phyloP scores from a whole-genome alignment of 2,329 filamentous ascomycete species.

The Ophiostoma montium region DNA sequence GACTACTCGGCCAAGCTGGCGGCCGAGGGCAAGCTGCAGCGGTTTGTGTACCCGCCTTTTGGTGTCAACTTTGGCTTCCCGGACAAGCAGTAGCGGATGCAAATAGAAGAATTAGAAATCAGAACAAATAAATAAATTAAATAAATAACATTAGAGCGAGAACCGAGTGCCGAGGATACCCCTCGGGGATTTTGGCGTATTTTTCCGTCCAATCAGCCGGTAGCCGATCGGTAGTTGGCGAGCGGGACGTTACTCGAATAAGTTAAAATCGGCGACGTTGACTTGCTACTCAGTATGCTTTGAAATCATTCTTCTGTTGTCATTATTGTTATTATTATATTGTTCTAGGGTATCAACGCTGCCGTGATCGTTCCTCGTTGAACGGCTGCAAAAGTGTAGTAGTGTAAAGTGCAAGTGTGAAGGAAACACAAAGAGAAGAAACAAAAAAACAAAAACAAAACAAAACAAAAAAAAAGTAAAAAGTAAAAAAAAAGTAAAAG shows the following conservation, averaged over 20 bases:
- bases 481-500: background rate
- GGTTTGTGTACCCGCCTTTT: conserved; percentile 57
- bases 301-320: no score
- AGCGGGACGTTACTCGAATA: no score
- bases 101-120: background rate
- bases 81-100: conserved; percentile 34
- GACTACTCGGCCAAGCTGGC: conserved; percentile 38
- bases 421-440: background rate
- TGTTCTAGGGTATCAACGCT: no score
- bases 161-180: no score
- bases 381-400: no score
- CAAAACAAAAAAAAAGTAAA: background rate
- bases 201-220: no score
- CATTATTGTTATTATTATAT: no score
- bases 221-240: no score
- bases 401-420: background rate
- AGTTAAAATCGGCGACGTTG: no score
- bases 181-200: no score
- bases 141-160: background rate
- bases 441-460: background rate
- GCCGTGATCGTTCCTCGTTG: no score
- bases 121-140: background rate
- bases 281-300: no score
- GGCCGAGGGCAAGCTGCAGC: conserved; percentile 36
- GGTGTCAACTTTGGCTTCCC: conserved; percentile 57